Evolutionary conservation across 306 rosid species (phyloP), one percentile per base, ranked within the genome.

Genomic region (Pachyrhizus erosus): DNA sequence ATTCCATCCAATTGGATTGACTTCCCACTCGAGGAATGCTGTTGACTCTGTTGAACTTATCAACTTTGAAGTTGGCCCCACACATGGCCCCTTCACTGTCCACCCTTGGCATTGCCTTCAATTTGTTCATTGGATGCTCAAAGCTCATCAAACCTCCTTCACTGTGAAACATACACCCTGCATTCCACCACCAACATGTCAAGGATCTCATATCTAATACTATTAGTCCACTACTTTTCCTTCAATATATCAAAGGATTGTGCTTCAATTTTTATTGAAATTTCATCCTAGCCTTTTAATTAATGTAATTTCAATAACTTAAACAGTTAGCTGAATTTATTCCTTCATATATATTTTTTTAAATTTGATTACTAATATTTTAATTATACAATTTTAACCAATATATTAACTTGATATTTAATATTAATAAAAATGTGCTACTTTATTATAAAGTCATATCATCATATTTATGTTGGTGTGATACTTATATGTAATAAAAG

Each of bases 1-100:
- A 93, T 12, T 88, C 87, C 70, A 84, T 82, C 98, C 99, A 96
- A 76, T 96, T 73, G 68, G 92, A 55, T 81, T 87, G 89, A 77
- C 99, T 96, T 37, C 99, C 99, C 2, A 86, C 92, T 1, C 99
- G 82, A 9, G 99, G 99, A 72, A 96, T 91, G 85, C 98, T 96
- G 83, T 96, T 96, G 62, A 96, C 73, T 49, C 98, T 89, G 5
- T 91, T 13, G 17, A 9, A 96, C 65, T 86, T 90, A 78, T 96
- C 99, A 12, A 96, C 99, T 73, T 90, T 96, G 87, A 96, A 96
- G 76, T 88, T 82, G 54, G 99, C 98, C 71, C 99, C 99, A 89
- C 99, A 96, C 91, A 93, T 83, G 26, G 74, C 92, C 6, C 99
- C 99, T 81, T 96, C 98, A 81, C 99, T 93, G 24, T 96, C 99